Percentiles rank a stretch among this genome's conserved stretches.
phyloP scores from a whole-genome alignment of 371 early-diverging fungal genomes.

The Nosema muscidifuracis region DNA sequence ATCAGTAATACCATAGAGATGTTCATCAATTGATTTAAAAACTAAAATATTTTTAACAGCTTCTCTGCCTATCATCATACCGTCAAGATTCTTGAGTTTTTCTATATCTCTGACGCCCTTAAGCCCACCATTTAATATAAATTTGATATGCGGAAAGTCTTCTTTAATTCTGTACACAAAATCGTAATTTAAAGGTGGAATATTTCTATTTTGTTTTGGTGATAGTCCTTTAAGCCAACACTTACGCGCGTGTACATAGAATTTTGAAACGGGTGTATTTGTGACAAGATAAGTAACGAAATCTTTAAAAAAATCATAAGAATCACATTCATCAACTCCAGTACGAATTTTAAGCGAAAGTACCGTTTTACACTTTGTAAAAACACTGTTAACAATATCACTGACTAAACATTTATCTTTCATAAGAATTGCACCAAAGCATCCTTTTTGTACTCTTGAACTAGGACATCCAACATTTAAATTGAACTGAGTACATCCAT shows the following conservation, averaged over 20 bases:
- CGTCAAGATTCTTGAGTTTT: slow-evolving; percentile 53
- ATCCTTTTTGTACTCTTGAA: slow-evolving; percentile 60
- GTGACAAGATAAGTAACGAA: slow-evolving; percentile 58
- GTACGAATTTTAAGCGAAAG: slow-evolving; percentile 61
- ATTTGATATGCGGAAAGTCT: slow-evolving; percentile 66
- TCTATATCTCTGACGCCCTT: slow-evolving; percentile 27
- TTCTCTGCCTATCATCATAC: slow-evolving; percentile 63
- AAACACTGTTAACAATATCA: slow-evolving; percentile 59
- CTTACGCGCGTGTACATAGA: slow-evolving; percentile 78
- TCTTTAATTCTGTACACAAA: slow-evolving; percentile 68
- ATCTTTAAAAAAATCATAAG: slow-evolving; percentile 55
- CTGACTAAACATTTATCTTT: slow-evolving; percentile 41
- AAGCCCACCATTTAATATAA: slow-evolving; percentile 76
- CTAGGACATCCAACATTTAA: slow-evolving; percentile 64
- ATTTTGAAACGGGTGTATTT: slow-evolving; percentile 63
- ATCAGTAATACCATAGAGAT: background rate
- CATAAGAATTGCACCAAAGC: slow-evolving; percentile 64
- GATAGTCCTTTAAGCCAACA: slow-evolving; percentile 73
- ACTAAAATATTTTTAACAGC: slow-evolving; percentile 58
- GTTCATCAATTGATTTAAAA: slow-evolving; percentile 35
- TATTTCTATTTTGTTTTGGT: slow-evolving; percentile 72
- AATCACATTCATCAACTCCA: slow-evolving; percentile 63
- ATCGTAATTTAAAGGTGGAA: slow-evolving; percentile 72
- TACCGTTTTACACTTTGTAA: slow-evolving; percentile 49
- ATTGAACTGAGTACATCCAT: slow-evolving; percentile 59